A percentile compares a stretch with the other conserved stretches of the same genome.
These are phyloP conservation scores for Podospora pseudocomata DNA, from an alignment of 495 filamentous ascomycete genomes.

Conservation along the genomic window DNA sequence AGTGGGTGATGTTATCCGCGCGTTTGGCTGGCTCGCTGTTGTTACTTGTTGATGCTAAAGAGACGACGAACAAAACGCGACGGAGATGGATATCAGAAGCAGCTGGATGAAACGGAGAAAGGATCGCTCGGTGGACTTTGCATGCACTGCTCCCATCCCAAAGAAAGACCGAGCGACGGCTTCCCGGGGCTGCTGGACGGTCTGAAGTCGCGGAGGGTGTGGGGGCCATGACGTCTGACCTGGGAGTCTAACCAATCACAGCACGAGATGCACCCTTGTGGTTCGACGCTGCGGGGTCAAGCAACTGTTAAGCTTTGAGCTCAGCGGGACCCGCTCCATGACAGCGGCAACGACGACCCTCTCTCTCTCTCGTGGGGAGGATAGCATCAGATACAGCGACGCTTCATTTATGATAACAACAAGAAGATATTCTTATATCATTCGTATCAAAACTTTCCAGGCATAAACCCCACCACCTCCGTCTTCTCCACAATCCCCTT, in stretches of 20 bases:
- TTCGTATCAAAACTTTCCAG: conserved; percentile 34
- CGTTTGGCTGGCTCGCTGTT: neutral
- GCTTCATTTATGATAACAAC: no score
- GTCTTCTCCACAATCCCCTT: conserved; percentile 35
- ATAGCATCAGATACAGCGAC: neutral
- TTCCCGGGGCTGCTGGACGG: no score
- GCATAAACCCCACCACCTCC: conserved; percentile 44
- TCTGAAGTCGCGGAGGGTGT: neutral
- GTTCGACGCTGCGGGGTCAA: neutral
- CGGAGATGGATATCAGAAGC: neutral
- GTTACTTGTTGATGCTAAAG: neutral
- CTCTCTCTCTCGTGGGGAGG: no score
- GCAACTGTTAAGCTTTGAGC: neutral
- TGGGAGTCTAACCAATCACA: neutral
- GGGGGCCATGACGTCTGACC: neutral
- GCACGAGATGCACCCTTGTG: neutral
- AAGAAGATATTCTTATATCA: no score
- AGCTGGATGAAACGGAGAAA: conserved; percentile 6
- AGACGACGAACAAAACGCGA: neutral
- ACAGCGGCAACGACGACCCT: neutral
- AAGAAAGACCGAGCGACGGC: neutral
- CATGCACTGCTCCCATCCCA: neutral
- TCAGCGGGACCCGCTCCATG: neutral
- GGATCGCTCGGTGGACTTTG: neutral
- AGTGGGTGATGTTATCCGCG: neutral